Conservation (phyloP, 225 moss, liverwort and hornwort species). For the Anthoceros angustus region DNA sequence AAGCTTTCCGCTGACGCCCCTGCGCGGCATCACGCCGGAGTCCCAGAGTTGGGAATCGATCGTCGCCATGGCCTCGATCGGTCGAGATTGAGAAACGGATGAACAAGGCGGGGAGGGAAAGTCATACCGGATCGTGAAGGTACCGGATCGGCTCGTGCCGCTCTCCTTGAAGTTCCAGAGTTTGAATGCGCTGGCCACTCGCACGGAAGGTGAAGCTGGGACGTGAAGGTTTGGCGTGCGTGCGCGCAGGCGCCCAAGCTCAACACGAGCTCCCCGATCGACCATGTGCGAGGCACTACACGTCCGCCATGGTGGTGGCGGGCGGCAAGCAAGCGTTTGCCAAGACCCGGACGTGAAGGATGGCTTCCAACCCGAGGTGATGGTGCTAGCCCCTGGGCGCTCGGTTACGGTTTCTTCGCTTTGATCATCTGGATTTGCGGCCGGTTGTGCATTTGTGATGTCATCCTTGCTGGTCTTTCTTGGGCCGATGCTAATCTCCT, state of each 20-base stretch:
- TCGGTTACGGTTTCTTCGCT: no score
- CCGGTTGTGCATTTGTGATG: no score
- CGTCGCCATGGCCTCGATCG: not conserved
- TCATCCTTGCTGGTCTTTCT: no score
- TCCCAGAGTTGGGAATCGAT: constrained; percentile 1
- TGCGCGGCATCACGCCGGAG: not conserved
- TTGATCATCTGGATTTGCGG: no score
- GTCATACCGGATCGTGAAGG: not conserved
- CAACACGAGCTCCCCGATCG: not conserved
- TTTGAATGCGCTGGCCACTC: not conserved
- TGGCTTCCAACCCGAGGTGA: no score
- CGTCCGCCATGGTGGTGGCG: not conserved
- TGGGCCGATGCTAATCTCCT: no score
- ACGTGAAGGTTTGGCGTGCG: constrained; percentile 1
- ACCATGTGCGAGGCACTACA: constrained; percentile 3
- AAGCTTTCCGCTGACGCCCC: not conserved
- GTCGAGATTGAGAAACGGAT: not conserved
- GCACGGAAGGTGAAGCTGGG: not conserved
- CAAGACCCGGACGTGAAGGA: not conserved
- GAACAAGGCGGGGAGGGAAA: constrained; percentile 3
- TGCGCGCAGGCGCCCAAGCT: not conserved
- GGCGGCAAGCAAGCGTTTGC: not conserved
- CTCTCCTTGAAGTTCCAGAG: not conserved
- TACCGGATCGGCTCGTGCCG: not conserved
- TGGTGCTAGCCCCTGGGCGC: no score